Evolutionary conservation across 345 rosid species (phyloP), one percentile per base, ranked within the genome.

Genomic region (Mercurialis annua): DNA sequence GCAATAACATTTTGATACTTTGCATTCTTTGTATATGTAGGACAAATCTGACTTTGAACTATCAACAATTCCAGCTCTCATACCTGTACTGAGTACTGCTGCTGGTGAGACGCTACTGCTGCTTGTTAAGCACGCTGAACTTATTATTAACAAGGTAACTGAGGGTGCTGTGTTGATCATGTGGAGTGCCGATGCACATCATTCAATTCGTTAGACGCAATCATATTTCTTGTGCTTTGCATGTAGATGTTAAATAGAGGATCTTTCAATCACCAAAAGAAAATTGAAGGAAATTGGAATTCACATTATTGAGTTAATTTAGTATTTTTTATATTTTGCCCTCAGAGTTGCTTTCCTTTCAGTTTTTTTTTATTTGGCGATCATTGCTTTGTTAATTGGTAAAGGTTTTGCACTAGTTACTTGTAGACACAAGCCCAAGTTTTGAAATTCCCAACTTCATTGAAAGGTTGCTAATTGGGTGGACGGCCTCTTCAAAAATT

Each of bases 81-180:
- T 86, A 70, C 99, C 99, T 65, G 96, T 91, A 76, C 76, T 91
- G 71, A 89, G 83, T 76, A 82, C 87, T 73, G 99, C 99, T 50
- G 75, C 96, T 1, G 98, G 99, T 2, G 99, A 94, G 80, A 86
- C 99, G 34, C 66, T 91, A 52, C 83, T 94, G 76, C 76, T 94
- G 81, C 93, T 94, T 76, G 85, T 91, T 71, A 91, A 86, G 85
- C 87, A 83, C 50, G 92, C 96, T n/a, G 97, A 94, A 61, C 92
- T 89, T 78, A 92, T 94, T 61, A 84, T 76, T 64, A 87, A 78
- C 81, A 94, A 91, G 98, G 98, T 89, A 82, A 54, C 1, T 33
- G 12, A 18, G 66, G 27, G 15, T 73, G 27, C 3, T 43, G 29
- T 17, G 21, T 27, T 26, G 30, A 53, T 36, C 46, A 26, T 26